Percentiles rank a stretch among this genome's conserved stretches.
Conservation (phyloP, 164 flowering plant genomes). For the Paratinospora sagittata region DNA sequence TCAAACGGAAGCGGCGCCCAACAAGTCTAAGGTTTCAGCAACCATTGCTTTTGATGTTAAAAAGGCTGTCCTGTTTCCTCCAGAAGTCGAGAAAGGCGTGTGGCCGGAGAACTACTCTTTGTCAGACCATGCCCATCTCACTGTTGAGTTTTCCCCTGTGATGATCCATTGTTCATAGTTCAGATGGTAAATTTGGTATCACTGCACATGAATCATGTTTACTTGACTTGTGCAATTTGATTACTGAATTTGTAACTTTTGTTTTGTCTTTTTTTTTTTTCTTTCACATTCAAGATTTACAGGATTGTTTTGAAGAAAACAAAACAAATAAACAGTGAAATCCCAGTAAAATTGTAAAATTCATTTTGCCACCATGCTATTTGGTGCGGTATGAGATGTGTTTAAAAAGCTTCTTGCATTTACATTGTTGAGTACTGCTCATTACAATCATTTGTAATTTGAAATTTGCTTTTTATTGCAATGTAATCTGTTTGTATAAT, state of each 20-base stretch:
- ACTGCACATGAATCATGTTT: neutral
- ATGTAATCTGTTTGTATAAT: too few species aligned
- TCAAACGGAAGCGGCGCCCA: neutral
- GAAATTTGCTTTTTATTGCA: too few species aligned
- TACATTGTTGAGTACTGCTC: too few species aligned
- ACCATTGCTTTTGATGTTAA: slow-evolving; percentile 20
- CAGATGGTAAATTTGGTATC: neutral
- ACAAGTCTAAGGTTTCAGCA: slow-evolving; percentile 4
- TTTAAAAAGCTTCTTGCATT: too few species aligned
- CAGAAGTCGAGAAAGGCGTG: slow-evolving; percentile 22
- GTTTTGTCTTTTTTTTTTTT: neutral
- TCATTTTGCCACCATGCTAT: too few species aligned
- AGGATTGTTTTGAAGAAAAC: neutral
- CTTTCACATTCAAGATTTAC: neutral
- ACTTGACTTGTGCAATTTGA: neutral
- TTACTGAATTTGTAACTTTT: neutral
- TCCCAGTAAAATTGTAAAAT: too few species aligned
- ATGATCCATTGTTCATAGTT: slow-evolving; percentile 9
- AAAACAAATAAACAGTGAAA: too few species aligned
- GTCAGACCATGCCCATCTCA: slow-evolving; percentile 27
- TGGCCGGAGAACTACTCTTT: slow-evolving; percentile 26
- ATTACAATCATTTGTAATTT: too few species aligned
- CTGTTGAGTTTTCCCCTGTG: slow-evolving; percentile 22
- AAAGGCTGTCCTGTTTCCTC: slow-evolving; percentile 23
- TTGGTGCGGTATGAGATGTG: too few species aligned